Percentiles rank a stretch among this genome's conserved stretches.
Evolutionary conservation across 345 rosid species (phyloP).

Genomic region (Anastatica hierochuntica): DNA sequence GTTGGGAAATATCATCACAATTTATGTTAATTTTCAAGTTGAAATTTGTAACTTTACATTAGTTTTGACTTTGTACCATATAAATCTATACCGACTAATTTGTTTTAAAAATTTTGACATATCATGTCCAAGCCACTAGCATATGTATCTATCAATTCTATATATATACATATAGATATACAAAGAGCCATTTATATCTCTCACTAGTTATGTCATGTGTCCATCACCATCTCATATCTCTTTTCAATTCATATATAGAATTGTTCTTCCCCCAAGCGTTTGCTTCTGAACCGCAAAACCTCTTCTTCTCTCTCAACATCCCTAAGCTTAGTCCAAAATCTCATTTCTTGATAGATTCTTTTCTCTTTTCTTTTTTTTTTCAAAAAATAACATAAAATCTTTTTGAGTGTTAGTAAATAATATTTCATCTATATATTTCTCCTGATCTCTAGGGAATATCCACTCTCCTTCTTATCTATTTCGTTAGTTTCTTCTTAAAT

Average conservation of each 20-base stretch:
- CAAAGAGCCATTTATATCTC: background rate
- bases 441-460: slow-evolving; percentile 18
- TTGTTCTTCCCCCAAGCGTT: slow-evolving; percentile 11
- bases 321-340: background rate
- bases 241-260: slow-evolving; percentile 12
- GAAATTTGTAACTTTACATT: no score
- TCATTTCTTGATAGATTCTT: no score
- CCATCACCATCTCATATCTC: slow-evolving; percentile 12
- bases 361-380: background rate
- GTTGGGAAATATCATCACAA: no score
- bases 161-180: background rate
- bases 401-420: no score
- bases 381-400: slow-evolving; percentile 2
- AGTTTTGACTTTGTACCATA: no score
- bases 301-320: slow-evolving; percentile 3
- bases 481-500: background rate
- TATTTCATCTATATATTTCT: background rate
- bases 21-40: no score
- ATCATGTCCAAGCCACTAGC: no score
- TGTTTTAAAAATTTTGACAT: no score
- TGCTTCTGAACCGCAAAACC: slow-evolving; percentile 13
- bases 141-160: no score
- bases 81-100: no score
- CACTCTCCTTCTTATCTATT: slow-evolving; percentile 12
- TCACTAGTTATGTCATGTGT: slow-evolving; percentile 5